Conservation (phyloP, 768 basidiomycete species). For the Lactarius vividus region DNA sequence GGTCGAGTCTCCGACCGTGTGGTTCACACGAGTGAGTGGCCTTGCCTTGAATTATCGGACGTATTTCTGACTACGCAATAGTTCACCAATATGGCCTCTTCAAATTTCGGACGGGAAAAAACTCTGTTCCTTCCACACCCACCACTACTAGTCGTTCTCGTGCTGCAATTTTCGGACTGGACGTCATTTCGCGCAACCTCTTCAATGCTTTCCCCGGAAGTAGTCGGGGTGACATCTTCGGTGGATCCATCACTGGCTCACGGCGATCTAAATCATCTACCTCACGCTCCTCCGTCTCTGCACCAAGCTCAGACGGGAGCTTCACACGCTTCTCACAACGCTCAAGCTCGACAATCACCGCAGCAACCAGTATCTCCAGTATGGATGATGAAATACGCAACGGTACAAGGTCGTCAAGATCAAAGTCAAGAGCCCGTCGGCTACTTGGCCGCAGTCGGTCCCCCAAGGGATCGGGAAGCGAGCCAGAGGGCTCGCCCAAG, state of each 20-base stretch:
- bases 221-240: slow-evolving; percentile 72
- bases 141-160: slow-evolving; percentile 68
- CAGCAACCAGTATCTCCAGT: slow-evolving; percentile 58
- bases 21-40: slow-evolving; percentile 71
- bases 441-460: slow-evolving; percentile 44
- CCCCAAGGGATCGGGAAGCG: slow-evolving; percentile 39
- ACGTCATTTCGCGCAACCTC: slow-evolving; percentile 86
- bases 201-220: slow-evolving; percentile 71
- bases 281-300: slow-evolving; percentile 72
- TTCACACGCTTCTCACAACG: slow-evolving; percentile 70
- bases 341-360: slow-evolving; percentile 62
- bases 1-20: slow-evolving; percentile 70
- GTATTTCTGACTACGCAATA: slow-evolving; percentile 34
- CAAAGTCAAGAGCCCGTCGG: slow-evolving; percentile 43
- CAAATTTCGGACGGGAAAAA: slow-evolving; percentile 77
- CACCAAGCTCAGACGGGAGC: slow-evolving; percentile 66
- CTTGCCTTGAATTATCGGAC: background rate
- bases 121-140: slow-evolving; percentile 81
- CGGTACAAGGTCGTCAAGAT: slow-evolving; percentile 39
- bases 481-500: slow-evolving; percentile 30
- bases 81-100: slow-evolving; percentile 89
- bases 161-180: slow-evolving; percentile 85
- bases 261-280: slow-evolving; percentile 65
- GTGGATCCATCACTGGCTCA: slow-evolving; percentile 65
- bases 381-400: slow-evolving; percentile 61